Percentiles rank a stretch among this genome's conserved stretches.
Evolutionary conservation across 2,329 filamentous ascomycete species (phyloP).

Genomic region (Stemphylium vesicarium): DNA sequence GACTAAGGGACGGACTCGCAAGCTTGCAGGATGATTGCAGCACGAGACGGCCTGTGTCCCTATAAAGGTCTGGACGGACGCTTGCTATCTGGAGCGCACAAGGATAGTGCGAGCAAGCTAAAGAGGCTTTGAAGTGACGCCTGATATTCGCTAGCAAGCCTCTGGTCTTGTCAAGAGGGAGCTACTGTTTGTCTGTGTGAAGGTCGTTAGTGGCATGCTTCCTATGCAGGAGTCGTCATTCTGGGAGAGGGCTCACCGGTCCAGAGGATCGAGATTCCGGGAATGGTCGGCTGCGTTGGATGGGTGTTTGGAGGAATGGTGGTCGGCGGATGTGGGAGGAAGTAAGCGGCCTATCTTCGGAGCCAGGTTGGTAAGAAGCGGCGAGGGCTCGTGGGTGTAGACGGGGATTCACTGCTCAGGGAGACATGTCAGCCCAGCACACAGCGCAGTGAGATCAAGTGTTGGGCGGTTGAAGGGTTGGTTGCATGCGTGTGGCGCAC

Average conservation of each 20-base stretch:
- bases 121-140: slow-evolving; percentile 33
- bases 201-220: slow-evolving; percentile 37
- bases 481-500: slow-evolving; percentile 48
- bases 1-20: slow-evolving; percentile 43
- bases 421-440: slow-evolving; percentile 42
- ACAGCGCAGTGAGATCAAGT: slow-evolving; percentile 25
- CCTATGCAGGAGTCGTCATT: slow-evolving; percentile 20
- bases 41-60: slow-evolving; percentile 48
- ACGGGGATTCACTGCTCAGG: slow-evolving; percentile 25
- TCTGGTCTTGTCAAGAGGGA: slow-evolving; percentile 28
- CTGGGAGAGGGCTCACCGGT: slow-evolving; percentile 35
- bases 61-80: slow-evolving; percentile 41
- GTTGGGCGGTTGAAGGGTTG: slow-evolving; percentile 36
- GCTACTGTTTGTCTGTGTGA: slow-evolving; percentile 42
- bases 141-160: slow-evolving; percentile 41
- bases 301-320: slow-evolving; percentile 24
- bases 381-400: slow-evolving; percentile 38
- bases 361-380: slow-evolving; percentile 18
- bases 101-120: slow-evolving; percentile 45
- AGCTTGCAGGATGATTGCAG: slow-evolving; percentile 43
- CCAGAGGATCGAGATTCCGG: slow-evolving; percentile 22
- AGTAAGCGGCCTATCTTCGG: slow-evolving; percentile 32
- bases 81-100: slow-evolving; percentile 45
- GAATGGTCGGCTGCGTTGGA: neutral
- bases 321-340: slow-evolving; percentile 27